A percentile compares a stretch with the other conserved stretches of the same genome.
Evolutionary conservation across 2,329 filamentous ascomycete species (phyloP).

Genomic region (Zasmidium cellare): DNA sequence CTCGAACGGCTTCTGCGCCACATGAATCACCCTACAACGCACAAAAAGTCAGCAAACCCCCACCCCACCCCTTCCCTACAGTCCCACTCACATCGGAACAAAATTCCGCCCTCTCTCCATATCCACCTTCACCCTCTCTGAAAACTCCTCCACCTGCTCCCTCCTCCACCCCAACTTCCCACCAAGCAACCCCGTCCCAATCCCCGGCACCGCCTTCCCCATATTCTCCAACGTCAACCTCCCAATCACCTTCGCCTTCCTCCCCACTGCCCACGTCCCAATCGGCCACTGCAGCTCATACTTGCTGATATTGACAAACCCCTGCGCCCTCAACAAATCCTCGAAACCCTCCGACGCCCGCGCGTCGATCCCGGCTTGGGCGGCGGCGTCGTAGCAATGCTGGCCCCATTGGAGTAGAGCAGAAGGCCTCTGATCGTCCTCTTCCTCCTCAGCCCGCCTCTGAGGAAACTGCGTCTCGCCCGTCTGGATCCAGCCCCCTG

Average conservation of each 20-base stretch:
- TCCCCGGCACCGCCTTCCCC: conserved; percentile 40
- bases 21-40: background rate
- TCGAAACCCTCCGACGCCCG: background rate
- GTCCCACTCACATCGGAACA: conserved; percentile 22
- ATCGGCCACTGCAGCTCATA: conserved; percentile 40
- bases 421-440: background rate
- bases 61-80: background rate
- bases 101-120: conserved; percentile 26
- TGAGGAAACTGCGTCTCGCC: conserved; percentile 6
- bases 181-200: conserved; percentile 41
- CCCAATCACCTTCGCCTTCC: conserved; percentile 38
- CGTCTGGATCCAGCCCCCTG: conserved; percentile 21
- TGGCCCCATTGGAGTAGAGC: conserved; percentile 7
- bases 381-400: conserved; percentile 1
- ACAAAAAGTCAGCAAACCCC: background rate
- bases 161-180: conserved; percentile 42
- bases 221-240: conserved; percentile 17
- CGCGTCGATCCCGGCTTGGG: conserved; percentile 3
- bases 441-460: background rate
- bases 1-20: conserved; percentile 2
- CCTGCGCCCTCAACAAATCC: conserved; percentile 19
- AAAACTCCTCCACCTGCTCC: conserved; percentile 43
- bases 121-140: conserved; percentile 40
- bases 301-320: conserved; percentile 46
- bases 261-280: conserved; percentile 39